Base-by-base conservation (phyloP, 2,329 filamentous ascomycete species). In the Ploettnerulaceae sp. region DNA sequence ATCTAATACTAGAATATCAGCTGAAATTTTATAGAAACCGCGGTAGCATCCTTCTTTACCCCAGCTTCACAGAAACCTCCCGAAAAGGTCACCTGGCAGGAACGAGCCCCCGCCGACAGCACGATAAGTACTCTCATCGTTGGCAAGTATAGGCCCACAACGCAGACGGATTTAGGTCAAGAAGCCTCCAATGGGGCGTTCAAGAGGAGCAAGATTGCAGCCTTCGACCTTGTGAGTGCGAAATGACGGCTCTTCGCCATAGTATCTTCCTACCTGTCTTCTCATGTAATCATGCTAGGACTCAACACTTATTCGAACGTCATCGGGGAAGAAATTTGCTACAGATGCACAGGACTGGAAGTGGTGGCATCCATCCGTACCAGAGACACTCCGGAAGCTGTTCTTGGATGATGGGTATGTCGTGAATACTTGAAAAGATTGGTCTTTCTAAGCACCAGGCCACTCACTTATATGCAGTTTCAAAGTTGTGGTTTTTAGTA, bases 21-120 rank as follows among this genome's bases (percentile, higher is more conserved):
- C 54, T 55, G 32, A 63, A 11, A 7, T n/a, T 18, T 39, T 9
- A 14, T 54, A 87, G 84, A 81, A 64, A 79, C 68, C 49, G 80
- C 84, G 1, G 80, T 95, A 1, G 77, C 86, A 15, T 88, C 77
- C 44, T 97, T 97, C 71, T 97, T 97, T 67, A 95, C 83, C 0
- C 90, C 90, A 0, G 64, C 76, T 0, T 96, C 89, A 0, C 80
- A 95, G 64, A 96, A 94, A 64, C 81, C 84, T 24, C 86, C 87
- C 11, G 83, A 90, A 39, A 79, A 77, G 47, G 80, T 86, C 40
- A 71, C 67, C 7, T 97, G 93, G 88, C 65, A 73, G 72, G 67
- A 84, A 77, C 64, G 83, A 71, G 63, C 84, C 2, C 69, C 71
- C 0, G 60, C 69, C 37, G 68, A 74, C 6, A 69, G 73, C 44